phyloP scores from a whole-genome alignment of 1,284 basidiomycete species.

The Taiwanofungus camphoratus region DNA sequence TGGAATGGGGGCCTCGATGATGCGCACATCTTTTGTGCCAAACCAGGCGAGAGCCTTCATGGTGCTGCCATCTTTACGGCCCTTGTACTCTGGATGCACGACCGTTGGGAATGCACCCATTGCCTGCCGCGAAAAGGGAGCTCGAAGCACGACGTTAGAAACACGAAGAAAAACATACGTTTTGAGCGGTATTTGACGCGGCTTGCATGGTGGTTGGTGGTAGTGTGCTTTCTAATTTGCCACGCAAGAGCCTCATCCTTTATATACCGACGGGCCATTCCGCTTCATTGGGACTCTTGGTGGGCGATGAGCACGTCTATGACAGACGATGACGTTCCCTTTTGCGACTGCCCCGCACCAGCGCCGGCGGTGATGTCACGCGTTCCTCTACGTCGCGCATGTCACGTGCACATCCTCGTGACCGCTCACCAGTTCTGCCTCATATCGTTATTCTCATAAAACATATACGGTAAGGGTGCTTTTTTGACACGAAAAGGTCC shows the following conservation, averaged over 20 bases:
- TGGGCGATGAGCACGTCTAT: not conserved
- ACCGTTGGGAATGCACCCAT: constrained; percentile 40
- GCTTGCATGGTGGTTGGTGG: constrained; percentile 27
- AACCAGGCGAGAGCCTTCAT: constrained; percentile 75
- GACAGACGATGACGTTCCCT: constrained; percentile 10
- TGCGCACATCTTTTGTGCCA: constrained; percentile 45
- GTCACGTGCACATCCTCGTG: not conserved
- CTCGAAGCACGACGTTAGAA: not conserved
- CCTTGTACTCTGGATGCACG: constrained; percentile 44
- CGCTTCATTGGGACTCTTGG: not conserved
- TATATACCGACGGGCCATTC: not conserved
- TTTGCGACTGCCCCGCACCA: not conserved
- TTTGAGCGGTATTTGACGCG: constrained; percentile 31
- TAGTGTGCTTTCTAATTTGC: not conserved
- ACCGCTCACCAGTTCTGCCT: too few species aligned
- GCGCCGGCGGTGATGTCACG: constrained; percentile 9
- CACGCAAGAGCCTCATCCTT: not conserved
- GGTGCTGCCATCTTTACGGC: constrained; percentile 41
- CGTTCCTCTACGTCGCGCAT: constrained; percentile 1
- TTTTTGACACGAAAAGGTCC: too few species aligned
- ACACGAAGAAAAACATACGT: constrained; percentile 19
- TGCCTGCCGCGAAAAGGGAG: constrained; percentile 9
- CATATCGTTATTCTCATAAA: too few species aligned
- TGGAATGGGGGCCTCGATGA: constrained; percentile 59
- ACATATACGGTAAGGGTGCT: too few species aligned